Evolutionary conservation across 2,329 filamentous ascomycete species (phyloP).

Genomic region (Drechslerella dactyloides): DNA sequence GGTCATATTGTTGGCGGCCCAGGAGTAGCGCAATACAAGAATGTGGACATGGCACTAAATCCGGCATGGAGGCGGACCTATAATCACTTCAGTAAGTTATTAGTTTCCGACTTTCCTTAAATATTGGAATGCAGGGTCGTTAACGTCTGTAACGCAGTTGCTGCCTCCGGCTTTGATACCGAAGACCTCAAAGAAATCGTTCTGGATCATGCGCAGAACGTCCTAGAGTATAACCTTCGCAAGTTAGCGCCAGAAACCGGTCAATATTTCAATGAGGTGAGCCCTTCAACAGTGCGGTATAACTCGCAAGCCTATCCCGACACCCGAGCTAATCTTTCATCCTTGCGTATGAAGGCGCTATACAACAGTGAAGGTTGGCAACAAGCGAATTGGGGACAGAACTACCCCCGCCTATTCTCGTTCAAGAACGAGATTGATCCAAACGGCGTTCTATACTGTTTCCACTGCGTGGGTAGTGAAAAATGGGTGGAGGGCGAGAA

Average conservation of each 20-base stretch:
- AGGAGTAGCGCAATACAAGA: constrained; percentile 57
- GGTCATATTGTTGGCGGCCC: constrained; percentile 57
- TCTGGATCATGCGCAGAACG: constrained; percentile 54
- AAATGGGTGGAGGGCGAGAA: constrained; percentile 38
- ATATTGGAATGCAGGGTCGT: neutral
- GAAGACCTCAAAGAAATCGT: constrained; percentile 58
- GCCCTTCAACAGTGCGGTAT: constrained; percentile 53
- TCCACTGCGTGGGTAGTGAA: constrained; percentile 59
- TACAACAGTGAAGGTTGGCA: constrained; percentile 51
- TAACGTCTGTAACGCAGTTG: constrained; percentile 12
- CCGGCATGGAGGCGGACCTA: constrained; percentile 60
- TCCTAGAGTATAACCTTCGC: constrained; percentile 55
- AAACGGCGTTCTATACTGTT: constrained; percentile 57
- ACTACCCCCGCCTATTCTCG: constrained; percentile 56
- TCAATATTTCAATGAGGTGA: constrained; percentile 62
- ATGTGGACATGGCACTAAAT: constrained; percentile 59
- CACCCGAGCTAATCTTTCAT: neutral
- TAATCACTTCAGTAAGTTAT: constrained; percentile 56
- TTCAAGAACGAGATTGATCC: constrained; percentile 58
- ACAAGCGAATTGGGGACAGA: constrained; percentile 59
- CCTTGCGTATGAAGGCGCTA: constrained; percentile 12
- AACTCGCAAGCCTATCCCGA: neutral
- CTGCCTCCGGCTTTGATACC: constrained; percentile 53
- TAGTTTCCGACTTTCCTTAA: neutral
- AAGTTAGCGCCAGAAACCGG: constrained; percentile 59